Evolutionary conservation across 495 filamentous ascomycete genomes (phyloP), one percentile per base, ranked within the genome.

Genomic region (Talaromyces borbonicus): DNA sequence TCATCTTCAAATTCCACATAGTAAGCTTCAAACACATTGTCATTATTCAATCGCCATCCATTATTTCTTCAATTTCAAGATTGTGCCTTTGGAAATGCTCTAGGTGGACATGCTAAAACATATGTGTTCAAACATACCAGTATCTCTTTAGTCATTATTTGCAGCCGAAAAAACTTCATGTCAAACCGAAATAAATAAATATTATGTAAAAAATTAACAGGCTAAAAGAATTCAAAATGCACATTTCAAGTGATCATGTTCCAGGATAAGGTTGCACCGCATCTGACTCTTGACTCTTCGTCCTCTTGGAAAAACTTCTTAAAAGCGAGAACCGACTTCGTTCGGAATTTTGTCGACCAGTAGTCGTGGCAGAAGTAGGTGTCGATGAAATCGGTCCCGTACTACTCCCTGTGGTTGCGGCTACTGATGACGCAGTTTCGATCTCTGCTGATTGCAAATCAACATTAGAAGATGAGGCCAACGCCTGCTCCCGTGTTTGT

Each of bases 191-290:
- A n/a, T n/a, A n/a, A n/a, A n/a, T n/a, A n/a, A n/a, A n/a, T n/a
- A n/a, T n/a, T n/a, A n/a, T n/a, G n/a, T n/a, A n/a, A n/a, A n/a
- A n/a, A n/a, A 36, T 38, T 22, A 20, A 16, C 1, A 19, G 15
- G 16, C n/a, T n/a, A 37, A 37, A 19, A 8, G 4, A 20, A n/a
- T n/a, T n/a, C n/a, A 22, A 35, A 15, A 35, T 6, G 12, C 16
- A 20, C 5, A 20, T 62, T 49, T n/a, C n/a, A n/a, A n/a, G n/a
- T n/a, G n/a, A n/a, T n/a, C n/a, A 71, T 40, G 68, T 72, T 6
- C 68, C 68, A 8, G 66, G 68, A 42, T 72, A 72, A 33, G 66
- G 68, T 29, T 57, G 48, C 32, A 65, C 56, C 33, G 59, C 62
- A 8, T 48, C 32, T 2, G 49, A 48, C 8, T 56, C 50, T 11